phyloP scores from a whole-genome alignment of 805 yeast species.

The Sugiyamaella floridensis region DNA sequence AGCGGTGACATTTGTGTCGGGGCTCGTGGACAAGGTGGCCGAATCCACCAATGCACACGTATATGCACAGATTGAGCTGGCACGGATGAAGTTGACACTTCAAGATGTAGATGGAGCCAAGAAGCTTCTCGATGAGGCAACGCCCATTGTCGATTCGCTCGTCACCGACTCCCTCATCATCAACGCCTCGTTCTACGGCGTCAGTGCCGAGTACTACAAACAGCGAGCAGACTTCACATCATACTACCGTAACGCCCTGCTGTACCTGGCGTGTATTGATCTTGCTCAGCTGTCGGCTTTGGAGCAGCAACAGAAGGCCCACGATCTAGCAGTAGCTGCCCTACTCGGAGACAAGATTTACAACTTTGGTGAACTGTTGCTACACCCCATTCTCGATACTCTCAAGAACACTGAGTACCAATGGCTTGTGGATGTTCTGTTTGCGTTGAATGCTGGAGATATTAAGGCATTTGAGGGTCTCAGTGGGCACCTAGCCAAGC shows the following conservation, averaged over 20 bases:
- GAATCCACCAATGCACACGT: conserved; percentile 44
- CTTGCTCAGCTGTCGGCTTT: conserved; percentile 34
- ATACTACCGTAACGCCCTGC: conserved; percentile 72
- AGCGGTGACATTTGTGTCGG: conserved; percentile 43
- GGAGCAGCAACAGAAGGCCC: conserved; percentile 48
- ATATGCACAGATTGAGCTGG: conserved; percentile 62
- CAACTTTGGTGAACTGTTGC: conserved; percentile 90
- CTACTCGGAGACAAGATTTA: conserved; percentile 85
- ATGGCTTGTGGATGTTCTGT: conserved; percentile 69
- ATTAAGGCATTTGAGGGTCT: conserved; percentile 54
- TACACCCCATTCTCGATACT: conserved; percentile 70
- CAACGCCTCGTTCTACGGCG: conserved; percentile 75
- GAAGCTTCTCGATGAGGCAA: conserved; percentile 56
- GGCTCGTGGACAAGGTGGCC: conserved; percentile 41
- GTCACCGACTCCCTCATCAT: conserved; percentile 56
- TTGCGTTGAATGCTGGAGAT: conserved; percentile 72
- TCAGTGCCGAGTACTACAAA: conserved; percentile 70
- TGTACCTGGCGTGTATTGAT: conserved; percentile 72
- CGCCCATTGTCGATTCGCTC: conserved; percentile 48
- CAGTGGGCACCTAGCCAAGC: conserved; percentile 36
- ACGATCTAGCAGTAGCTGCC: conserved; percentile 79
- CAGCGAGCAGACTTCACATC: conserved; percentile 69
- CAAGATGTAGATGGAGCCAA: conserved; percentile 54
- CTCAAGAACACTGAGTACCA: conserved; percentile 44
- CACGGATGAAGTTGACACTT: conserved; percentile 57